phyloP scores from a whole-genome alignment of 2,329 filamentous ascomycete species.

The Ambrosiella cleistominuta region DNA sequence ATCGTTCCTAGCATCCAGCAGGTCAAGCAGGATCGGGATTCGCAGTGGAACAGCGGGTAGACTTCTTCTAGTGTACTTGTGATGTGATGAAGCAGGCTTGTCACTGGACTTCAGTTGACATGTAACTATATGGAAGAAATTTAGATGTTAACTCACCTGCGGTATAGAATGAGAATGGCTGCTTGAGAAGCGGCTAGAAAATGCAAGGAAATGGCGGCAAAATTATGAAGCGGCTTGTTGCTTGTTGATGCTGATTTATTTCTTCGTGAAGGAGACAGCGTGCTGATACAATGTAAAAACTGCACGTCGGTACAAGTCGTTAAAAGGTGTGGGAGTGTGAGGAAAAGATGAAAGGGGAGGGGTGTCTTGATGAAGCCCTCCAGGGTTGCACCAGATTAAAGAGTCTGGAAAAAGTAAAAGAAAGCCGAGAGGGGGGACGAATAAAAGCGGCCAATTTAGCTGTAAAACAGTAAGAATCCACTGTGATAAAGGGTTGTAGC shows the following conservation, averaged over 20 bases:
- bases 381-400: conserved; percentile 3
- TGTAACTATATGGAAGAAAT: neutral
- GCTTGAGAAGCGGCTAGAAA: neutral
- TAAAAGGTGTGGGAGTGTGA: neutral
- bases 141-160: neutral
- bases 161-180: neutral
- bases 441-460: neutral
- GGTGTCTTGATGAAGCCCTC: neutral
- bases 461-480: neutral
- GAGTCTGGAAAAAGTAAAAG: conserved; percentile 1
- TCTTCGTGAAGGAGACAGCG: neutral
- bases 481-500: neutral
- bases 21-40: neutral
- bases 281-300: neutral
- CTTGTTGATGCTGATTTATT: neutral
- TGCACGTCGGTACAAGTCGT: neutral
- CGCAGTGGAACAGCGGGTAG: neutral
- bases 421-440: neutral
- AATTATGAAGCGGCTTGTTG: neutral
- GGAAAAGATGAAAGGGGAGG: neutral
- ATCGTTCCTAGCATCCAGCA: too few relatives aligned
- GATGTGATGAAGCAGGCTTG: neutral
- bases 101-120: neutral
- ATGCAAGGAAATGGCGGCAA: neutral
- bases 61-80: neutral